Base-by-base conservation (phyloP, 2,329 filamentous ascomycete genomes). In the Hymenoscyphus repandus region DNA sequence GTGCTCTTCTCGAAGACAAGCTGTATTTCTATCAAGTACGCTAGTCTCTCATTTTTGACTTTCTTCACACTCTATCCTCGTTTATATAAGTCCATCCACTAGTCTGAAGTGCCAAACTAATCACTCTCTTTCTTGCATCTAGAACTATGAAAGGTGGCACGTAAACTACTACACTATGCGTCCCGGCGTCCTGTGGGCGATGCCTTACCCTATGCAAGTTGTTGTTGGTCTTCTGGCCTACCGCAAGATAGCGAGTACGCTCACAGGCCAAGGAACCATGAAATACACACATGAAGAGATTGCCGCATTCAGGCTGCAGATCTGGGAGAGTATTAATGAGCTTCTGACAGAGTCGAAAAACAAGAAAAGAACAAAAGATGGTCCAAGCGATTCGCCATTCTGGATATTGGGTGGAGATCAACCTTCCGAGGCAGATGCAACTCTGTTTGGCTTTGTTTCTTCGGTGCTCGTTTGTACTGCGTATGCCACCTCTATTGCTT, bases 151-250 rank as follows among this genome's bases (percentile, higher is more conserved):
- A 66, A 69, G 73, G 52, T 85, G 80, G 80, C 62, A 73, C 2
- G 68, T 79, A 49, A 82, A 85, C 61, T 84, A 78, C 68, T 74
- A 78, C 53, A 64, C 67, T 13, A 83, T 82, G 79, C 75, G 80
- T 13, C 72, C 74, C 46, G 66, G 75, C 34, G 66, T 73, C 4
- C 68, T 85, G 6, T 65, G 61, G 9, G 49, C 71, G 0, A 54
- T 83, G 1, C 75, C 79, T 0, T 84, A 75, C 60, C 76, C 74
- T 0, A 34, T 80, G 0, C 75, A 73, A 11, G 52, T 76, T 0
- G 1, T 82, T 1, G 61, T 83, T 6, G 82, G 80, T 0, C 58
- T 69, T 13, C 41, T 84, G 0, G 67, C 70, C 3, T 73, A 79
- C 57, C 71, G 74, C 17, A 68, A 64, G 13, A 68, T 66, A 9